Evolutionary conservation across 2,329 filamentous ascomycete genomes (phyloP), one percentile per base, ranked within the genome.

Genomic region (Cladosporium velox): DNA sequence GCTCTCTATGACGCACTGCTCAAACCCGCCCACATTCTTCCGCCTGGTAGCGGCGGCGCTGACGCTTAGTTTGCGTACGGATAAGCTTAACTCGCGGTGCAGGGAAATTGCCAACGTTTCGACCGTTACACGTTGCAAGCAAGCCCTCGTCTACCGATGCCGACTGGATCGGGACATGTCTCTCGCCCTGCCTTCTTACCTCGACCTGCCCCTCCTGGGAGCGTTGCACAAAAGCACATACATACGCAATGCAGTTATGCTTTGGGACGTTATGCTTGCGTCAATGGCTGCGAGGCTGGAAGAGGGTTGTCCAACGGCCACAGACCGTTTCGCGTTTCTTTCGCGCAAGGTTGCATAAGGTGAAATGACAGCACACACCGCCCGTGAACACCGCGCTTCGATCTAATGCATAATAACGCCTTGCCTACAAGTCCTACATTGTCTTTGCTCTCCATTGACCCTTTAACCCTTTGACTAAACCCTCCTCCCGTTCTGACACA

Each of bases 401-500:
- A 24, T 18, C 30, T 47, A 44, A 35, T 47, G 32, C 57, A 59
- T 38, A 35, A 59, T 15, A 47, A 59, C 38, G 59, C 30, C 47
- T 34, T 64, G 61, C 61, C 24, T 64, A 26, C 51, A 28, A 64
- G 49, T 64, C 61, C 61, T 57, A 64, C 61, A 30, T 35, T 57
- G 61, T 64, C 51, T 47, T 47, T 59, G 30, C 41, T 24, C 38
- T 34, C 51, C 51, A 11, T 30, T 47, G 49, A 64, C 60, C 60
- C 51, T 57, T 55, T 55, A 26, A 18, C 51, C 51, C 61, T 64
- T 57, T 47, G 51, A 26, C 51, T 12, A 12, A 30, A 38, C 57
- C 57, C 38, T 30, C 26, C 26, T 30, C 35, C 57, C 49, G 21
- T n/a, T 57, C 51, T 64, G 61, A 64, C 59, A 62, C 61, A 64